Evolutionary conservation across 495 filamentous ascomycete genomes (phyloP).

Genomic region (Talaromyces stipitatus): DNA sequence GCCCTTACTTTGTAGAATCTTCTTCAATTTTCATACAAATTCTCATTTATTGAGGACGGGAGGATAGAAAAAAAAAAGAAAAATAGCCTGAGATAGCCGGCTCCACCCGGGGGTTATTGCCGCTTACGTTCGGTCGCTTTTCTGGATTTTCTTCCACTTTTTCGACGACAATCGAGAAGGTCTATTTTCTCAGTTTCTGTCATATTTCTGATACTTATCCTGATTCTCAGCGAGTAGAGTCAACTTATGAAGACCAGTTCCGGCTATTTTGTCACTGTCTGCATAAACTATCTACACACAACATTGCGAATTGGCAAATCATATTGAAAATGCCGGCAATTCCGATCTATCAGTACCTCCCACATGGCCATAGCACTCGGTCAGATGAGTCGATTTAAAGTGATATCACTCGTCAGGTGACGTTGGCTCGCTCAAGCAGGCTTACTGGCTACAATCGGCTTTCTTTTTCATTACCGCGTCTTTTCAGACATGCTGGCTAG

Average conservation of each 20-base stretch:
- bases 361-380: background rate
- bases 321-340: background rate
- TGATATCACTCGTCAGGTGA: background rate
- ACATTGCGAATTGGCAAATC: background rate
- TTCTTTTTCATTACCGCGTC: background rate
- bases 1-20: background rate
- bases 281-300: background rate
- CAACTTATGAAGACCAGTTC: background rate
- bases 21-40: background rate
- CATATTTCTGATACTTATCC: background rate
- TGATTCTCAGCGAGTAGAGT: background rate
- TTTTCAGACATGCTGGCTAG: background rate
- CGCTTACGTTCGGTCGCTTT: background rate
- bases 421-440: background rate
- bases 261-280: background rate
- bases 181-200: too few species aligned
- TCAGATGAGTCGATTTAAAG: background rate
- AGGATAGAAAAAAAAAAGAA: conserved; percentile 12
- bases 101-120: background rate
- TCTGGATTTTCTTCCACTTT: background rate
- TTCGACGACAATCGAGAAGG: too few species aligned
- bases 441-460: background rate
- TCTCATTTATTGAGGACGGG: background rate
- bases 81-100: background rate
- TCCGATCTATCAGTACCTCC: background rate